Conservation (phyloP, 1,284 basidiomycete genomes). For the Phlebopus sp. region DNA sequence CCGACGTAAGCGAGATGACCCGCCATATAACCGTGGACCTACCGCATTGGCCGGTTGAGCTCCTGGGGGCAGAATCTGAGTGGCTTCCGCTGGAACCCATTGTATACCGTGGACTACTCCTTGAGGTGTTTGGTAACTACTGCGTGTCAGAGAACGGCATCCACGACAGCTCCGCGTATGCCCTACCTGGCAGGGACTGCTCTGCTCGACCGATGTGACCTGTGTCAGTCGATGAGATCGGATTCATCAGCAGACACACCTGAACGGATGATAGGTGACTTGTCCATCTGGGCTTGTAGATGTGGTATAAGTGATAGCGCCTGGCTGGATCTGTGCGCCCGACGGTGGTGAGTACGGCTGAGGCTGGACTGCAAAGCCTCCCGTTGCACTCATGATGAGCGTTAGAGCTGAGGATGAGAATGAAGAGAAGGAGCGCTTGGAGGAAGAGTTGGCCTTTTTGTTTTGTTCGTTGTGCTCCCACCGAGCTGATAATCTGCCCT, state of each 20-base stretch:
- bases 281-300: conserved; percentile 56
- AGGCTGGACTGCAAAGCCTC: conserved; percentile 20
- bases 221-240: conserved; percentile 15
- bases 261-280: conserved; percentile 66
- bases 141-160: conserved; percentile 18
- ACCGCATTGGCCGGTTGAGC: conserved; percentile 59
- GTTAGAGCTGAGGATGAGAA: conserved; percentile 10
- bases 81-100: conserved; percentile 71
- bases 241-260: conserved; percentile 39
- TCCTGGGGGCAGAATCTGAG: conserved; percentile 53
- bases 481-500: conserved; percentile 17
- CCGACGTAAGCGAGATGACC: conserved; percentile 6
- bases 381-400: conserved; percentile 19
- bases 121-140: conserved; percentile 66
- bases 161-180: conserved; percentile 10
- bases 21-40: conserved; percentile 17
- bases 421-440: conserved; percentile 14
- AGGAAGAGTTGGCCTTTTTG: conserved; percentile 13
- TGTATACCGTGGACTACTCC: conserved; percentile 70
- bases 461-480: conserved; percentile 17
- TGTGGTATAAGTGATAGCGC: conserved; percentile 68
- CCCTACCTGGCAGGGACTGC: conserved; percentile 65
- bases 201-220: conserved; percentile 37
- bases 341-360: conserved; percentile 31
- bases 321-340: conserved; percentile 45